phyloP scores from a whole-genome alignment of 208 protist genomes.

The Angomonas desouzai region DNA sequence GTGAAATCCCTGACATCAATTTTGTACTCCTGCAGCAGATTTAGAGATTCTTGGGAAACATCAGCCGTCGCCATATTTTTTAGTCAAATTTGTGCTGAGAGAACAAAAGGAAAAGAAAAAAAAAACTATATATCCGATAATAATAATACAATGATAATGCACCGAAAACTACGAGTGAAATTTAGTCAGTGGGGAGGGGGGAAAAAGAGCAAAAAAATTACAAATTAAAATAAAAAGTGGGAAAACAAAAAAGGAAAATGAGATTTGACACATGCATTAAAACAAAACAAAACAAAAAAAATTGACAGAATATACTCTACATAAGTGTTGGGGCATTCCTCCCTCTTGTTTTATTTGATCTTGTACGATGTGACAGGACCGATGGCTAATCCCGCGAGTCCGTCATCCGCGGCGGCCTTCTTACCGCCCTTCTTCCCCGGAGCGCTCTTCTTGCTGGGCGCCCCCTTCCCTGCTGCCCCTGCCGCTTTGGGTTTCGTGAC shows the following conservation, averaged over 20 bases:
- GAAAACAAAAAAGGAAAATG: neutral
- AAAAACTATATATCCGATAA: neutral
- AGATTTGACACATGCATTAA: slow-evolving; percentile 4
- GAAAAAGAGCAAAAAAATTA: neutral
- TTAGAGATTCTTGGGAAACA: slow-evolving; percentile 42
- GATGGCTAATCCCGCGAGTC: neutral
- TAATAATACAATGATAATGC: neutral
- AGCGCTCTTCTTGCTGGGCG: slow-evolving; percentile 6
- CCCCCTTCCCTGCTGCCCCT: neutral
- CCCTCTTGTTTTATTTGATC: neutral
- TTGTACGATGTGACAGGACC: slow-evolving; percentile 4
- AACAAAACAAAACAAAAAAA: slow-evolving; percentile 24
- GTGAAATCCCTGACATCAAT: slow-evolving; percentile 79
- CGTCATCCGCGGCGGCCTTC: neutral
- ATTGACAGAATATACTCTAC: neutral
- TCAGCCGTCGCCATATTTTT: slow-evolving; percentile 40
- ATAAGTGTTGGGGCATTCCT: neutral
- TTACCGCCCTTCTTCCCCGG: neutral
- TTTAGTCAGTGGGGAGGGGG: neutral
- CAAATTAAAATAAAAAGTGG: neutral
- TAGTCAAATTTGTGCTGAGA: neutral
- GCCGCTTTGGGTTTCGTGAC: neutral
- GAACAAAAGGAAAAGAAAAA: too few species aligned
- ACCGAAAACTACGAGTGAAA: neutral
- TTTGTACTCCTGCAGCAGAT: slow-evolving; percentile 58